phyloP scores from a whole-genome alignment of 495 filamentous ascomycete species.

The Penicillium coffeae region DNA sequence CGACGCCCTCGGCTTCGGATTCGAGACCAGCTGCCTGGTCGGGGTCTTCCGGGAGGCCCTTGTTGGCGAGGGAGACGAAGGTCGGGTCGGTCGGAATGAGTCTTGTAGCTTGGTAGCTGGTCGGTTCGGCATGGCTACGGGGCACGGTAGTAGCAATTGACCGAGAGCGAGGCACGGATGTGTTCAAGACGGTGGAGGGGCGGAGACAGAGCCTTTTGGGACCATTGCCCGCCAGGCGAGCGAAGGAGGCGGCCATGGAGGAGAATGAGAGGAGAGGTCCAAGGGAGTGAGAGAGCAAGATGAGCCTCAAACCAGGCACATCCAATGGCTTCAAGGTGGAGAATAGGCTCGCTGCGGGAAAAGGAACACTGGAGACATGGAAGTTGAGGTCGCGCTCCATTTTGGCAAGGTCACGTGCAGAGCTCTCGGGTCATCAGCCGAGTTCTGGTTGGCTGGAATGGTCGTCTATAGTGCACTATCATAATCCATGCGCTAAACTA shows the following conservation, averaged over 20 bases:
- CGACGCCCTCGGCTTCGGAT: conserved; percentile 49
- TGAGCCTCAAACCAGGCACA: conserved; percentile 44
- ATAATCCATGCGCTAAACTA: not conserved
- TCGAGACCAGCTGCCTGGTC: conserved; percentile 47
- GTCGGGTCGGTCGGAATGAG: conserved; percentile 56
- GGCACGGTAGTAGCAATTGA: conserved; percentile 66
- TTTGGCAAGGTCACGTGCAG: conserved; percentile 41
- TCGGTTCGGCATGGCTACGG: conserved; percentile 55
- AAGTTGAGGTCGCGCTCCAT: conserved; percentile 39
- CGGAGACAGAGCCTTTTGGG: conserved; percentile 62
- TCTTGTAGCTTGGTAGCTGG: conserved; percentile 56
- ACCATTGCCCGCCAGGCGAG: conserved; percentile 59
- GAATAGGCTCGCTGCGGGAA: conserved; percentile 33
- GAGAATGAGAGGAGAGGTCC: conserved; percentile 17
- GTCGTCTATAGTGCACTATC: conserved; percentile 18
- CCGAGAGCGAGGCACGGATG: conserved; percentile 45
- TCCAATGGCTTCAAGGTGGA: conserved; percentile 31
- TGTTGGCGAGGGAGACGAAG: conserved; percentile 51
- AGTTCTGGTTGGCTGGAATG: conserved; percentile 34
- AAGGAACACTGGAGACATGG: conserved; percentile 28
- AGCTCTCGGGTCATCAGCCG: conserved; percentile 40
- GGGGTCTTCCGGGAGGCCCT: conserved; percentile 36
- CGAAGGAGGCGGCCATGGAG: conserved; percentile 64
- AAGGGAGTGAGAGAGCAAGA: conserved; percentile 22
- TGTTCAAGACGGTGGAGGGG: conserved; percentile 42